Evolutionary conservation across 2,329 filamentous ascomycete species (phyloP).

Genomic region (Fusarium siculi): DNA sequence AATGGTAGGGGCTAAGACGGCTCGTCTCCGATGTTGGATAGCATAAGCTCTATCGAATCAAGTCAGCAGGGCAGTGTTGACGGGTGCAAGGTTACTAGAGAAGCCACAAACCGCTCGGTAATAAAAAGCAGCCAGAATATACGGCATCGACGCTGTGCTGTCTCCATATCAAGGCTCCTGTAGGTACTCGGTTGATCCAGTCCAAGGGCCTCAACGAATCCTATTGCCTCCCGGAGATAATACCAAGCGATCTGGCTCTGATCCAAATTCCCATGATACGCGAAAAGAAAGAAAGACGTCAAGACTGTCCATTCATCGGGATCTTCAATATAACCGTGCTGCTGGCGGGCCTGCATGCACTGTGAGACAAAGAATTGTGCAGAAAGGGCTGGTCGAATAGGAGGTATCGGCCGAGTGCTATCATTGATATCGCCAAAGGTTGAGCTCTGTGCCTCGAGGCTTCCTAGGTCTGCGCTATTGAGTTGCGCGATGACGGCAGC

Average conservation of each 20-base stretch:
- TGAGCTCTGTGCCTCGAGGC: neutral
- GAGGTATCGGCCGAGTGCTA: neutral
- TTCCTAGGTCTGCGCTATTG: constrained; percentile 13
- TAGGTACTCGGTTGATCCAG: constrained; percentile 31
- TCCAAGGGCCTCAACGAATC: constrained; percentile 28
- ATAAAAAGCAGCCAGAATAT: constrained; percentile 40
- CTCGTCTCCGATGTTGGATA: constrained; percentile 29
- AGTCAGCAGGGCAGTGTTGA: neutral
- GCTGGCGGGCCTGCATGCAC: constrained; percentile 21
- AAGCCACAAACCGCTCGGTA: constrained; percentile 28
- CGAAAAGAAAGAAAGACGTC: constrained; percentile 38
- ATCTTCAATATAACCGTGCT: constrained; percentile 24
- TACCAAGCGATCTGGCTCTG: constrained; percentile 33
- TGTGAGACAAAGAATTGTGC: constrained; percentile 17
- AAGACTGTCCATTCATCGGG: constrained; percentile 36
- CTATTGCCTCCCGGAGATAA: constrained; percentile 38
- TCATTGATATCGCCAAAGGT: neutral
- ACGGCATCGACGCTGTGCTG: constrained; percentile 22
- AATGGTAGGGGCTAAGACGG: constrained; percentile 29
- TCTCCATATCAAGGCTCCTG: constrained; percentile 4
- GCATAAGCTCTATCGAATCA: constrained; percentile 29
- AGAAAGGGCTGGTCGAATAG: neutral
- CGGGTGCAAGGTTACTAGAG: neutral
- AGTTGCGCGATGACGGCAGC: constrained; percentile 35
- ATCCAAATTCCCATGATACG: constrained; percentile 29